A percentile compares a stretch with the other conserved stretches of the same genome.
Evolutionary conservation across 164 flowering plant genomes (phyloP).

Genomic region (Warburgia ugandensis): DNA sequence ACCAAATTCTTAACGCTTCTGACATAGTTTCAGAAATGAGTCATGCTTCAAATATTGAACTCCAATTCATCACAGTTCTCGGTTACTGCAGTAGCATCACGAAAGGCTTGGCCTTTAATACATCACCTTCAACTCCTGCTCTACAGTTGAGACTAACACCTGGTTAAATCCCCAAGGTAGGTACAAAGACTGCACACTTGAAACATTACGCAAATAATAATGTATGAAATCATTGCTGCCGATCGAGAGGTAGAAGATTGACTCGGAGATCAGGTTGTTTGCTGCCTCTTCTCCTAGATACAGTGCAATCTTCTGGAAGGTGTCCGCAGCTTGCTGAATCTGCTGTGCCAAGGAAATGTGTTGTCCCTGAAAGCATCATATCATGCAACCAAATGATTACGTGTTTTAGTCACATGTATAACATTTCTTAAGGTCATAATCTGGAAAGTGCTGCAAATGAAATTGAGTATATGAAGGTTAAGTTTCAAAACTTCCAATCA

Average conservation of each 20-base stretch:
- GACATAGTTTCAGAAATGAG: not conserved
- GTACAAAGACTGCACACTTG: conserved; percentile 57
- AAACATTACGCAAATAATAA: conserved; percentile 66
- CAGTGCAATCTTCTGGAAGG: conserved; percentile 54
- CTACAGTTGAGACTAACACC: conserved; percentile 47
- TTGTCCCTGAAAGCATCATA: conserved; percentile 51
- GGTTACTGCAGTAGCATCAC: not conserved
- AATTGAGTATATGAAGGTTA: no score
- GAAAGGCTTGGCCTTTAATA: not conserved
- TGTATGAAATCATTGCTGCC: conserved; percentile 84
- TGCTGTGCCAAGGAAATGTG: conserved; percentile 71
- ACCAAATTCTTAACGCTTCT: not conserved
- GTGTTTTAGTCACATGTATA: no score
- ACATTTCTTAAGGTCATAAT: no score
- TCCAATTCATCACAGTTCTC: not conserved
- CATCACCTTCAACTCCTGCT: conserved; percentile 61
- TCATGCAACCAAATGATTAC: no score
- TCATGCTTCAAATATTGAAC: not conserved
- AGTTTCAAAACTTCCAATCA: no score
- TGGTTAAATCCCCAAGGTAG: conserved; percentile 79
- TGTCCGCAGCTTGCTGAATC: conserved; percentile 74
- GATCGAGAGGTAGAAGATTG: conserved; percentile 71
- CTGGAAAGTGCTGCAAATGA: no score
- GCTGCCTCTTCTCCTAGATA: conserved; percentile 64
- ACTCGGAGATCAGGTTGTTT: conserved; percentile 41